These are phyloP conservation scores for Pyronema domesticum DNA, from an alignment of 495 filamentous ascomycete genomes.

Conservation along the genomic window DNA sequence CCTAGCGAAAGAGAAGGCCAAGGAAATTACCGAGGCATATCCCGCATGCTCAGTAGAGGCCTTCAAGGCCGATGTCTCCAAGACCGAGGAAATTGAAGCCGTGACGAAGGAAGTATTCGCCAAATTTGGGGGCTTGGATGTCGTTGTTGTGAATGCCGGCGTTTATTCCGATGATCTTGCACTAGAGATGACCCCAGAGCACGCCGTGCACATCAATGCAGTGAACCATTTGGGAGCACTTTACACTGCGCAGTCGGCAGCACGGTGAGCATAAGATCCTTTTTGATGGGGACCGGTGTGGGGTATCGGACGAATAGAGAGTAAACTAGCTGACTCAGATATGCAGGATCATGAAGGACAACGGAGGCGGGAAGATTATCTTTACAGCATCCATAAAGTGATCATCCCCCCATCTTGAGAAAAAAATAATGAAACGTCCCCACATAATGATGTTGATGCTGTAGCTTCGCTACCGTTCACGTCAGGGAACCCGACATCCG, in stretches of 20 bases:
- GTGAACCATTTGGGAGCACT: constrained; percentile 23
- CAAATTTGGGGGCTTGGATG: constrained; percentile 19
- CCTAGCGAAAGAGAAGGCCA: constrained; percentile 13
- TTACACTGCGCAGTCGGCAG: constrained; percentile 21
- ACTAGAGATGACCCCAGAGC: constrained; percentile 18
- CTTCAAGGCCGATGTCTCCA: constrained; percentile 16
- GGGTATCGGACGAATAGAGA: neutral
- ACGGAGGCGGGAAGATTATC: constrained; percentile 22
- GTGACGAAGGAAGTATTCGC: constrained; percentile 15
- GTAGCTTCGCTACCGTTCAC: too few species aligned
- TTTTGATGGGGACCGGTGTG: neutral
- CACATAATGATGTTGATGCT: too few species aligned
- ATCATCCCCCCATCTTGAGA: neutral
- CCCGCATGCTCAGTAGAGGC: constrained; percentile 14
- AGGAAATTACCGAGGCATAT: constrained; percentile 12
- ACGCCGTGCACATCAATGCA: constrained; percentile 17
- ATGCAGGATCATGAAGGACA: constrained; percentile 19
- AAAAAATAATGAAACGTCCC: too few species aligned
- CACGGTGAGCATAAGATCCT: constrained; percentile 9
- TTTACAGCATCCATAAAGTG: constrained; percentile 24
- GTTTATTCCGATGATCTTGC: constrained; percentile 20
- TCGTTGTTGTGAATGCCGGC: constrained; percentile 23
- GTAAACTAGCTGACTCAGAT: constrained; percentile 1
- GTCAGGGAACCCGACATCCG: too few species aligned
- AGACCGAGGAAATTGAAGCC: constrained; percentile 18